These are phyloP conservation scores for Pugionium cornutum DNA, from an alignment of 345 rosid genomes.

Conservation along the genomic window DNA sequence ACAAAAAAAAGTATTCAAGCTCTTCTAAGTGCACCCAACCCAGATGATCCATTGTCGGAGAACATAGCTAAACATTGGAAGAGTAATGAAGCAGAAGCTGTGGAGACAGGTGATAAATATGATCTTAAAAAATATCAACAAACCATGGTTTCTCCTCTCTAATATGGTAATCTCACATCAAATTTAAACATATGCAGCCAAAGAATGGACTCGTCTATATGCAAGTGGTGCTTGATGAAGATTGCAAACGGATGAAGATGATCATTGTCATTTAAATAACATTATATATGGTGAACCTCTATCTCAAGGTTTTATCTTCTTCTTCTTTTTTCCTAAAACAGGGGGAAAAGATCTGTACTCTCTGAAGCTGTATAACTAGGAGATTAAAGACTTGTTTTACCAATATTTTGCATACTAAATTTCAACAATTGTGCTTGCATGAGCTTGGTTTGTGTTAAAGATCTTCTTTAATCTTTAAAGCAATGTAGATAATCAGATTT, in stretches of 20 bases:
- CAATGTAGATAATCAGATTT: not conserved
- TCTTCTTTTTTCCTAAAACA: slow-evolving; percentile 17
- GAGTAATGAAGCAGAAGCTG: slow-evolving; percentile 61
- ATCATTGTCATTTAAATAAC: slow-evolving; percentile 36
- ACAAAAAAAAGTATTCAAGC: slow-evolving; percentile 67
- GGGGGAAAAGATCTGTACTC: slow-evolving; percentile 27
- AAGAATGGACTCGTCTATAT: slow-evolving; percentile 95
- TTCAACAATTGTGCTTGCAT: slow-evolving; percentile 24
- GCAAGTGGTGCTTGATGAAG: slow-evolving; percentile 78
- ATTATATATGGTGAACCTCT: slow-evolving; percentile 40
- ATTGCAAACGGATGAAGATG: slow-evolving; percentile 28
- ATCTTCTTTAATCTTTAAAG: not conserved
- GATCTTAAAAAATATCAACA: not conserved
- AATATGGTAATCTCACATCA: not conserved
- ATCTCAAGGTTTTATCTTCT: slow-evolving; percentile 36
- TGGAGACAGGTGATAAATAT: slow-evolving; percentile 39
- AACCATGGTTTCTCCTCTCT: not conserved
- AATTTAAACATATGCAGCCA: slow-evolving; percentile 60
- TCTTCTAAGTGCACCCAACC: slow-evolving; percentile 96
- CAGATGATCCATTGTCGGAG: slow-evolving; percentile 97
- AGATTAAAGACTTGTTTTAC: slow-evolving; percentile 28
- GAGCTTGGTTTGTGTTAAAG: slow-evolving; percentile 13
- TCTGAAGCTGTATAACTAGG: slow-evolving; percentile 32
- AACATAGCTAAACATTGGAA: slow-evolving; percentile 99
- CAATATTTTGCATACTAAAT: slow-evolving; percentile 25